Percentiles rank a stretch among this genome's conserved stretches.
Conservation (phyloP, 2,329 filamentous ascomycete genomes). For the Calonectria honghensis region DNA sequence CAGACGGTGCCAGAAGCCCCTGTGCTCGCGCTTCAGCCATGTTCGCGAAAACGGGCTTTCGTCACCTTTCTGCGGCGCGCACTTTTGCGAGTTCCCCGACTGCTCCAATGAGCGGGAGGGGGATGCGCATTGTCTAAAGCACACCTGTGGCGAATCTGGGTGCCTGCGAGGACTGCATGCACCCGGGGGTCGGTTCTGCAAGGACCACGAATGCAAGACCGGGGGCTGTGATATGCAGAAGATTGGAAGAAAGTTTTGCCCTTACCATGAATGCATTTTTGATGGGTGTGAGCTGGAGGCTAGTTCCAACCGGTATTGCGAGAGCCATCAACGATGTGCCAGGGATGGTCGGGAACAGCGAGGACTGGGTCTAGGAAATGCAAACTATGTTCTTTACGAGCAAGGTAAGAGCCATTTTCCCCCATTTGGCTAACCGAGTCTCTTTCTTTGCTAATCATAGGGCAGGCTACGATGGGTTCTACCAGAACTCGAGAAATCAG, state of each 20-base stretch:
- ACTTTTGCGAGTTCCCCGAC: slow-evolving; percentile 55
- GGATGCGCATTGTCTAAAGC: slow-evolving; percentile 51
- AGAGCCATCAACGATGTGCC: slow-evolving; percentile 45
- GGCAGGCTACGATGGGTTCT: slow-evolving; percentile 35
- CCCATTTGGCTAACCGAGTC: too few species aligned
- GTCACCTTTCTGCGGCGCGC: slow-evolving; percentile 54
- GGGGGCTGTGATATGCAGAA: slow-evolving; percentile 50
- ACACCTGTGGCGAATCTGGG: slow-evolving; percentile 54
- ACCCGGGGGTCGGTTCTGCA: slow-evolving; percentile 47
- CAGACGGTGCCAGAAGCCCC: slow-evolving; percentile 49
- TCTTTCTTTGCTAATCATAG: slow-evolving; percentile 22
- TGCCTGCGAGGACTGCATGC: slow-evolving; percentile 48
- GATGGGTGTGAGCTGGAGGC: slow-evolving; percentile 53
- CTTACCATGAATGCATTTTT: slow-evolving; percentile 53
- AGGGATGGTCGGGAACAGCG: slow-evolving; percentile 34
- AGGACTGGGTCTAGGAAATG: slow-evolving; percentile 41
- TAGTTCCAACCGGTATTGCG: slow-evolving; percentile 48
- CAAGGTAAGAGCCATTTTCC: slow-evolving; percentile 49
- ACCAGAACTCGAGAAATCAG: slow-evolving; percentile 38
- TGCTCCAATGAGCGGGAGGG: slow-evolving; percentile 52
- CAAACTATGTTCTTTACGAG: slow-evolving; percentile 45
- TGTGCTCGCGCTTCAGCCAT: slow-evolving; percentile 54
- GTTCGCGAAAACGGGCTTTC: slow-evolving; percentile 51
- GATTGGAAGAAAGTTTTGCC: slow-evolving; percentile 50
- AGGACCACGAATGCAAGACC: slow-evolving; percentile 53